These are phyloP conservation scores for Geosiphon pyriformis DNA, from an alignment of 192 early-diverging fungal species.

Conservation along the genomic window DNA sequence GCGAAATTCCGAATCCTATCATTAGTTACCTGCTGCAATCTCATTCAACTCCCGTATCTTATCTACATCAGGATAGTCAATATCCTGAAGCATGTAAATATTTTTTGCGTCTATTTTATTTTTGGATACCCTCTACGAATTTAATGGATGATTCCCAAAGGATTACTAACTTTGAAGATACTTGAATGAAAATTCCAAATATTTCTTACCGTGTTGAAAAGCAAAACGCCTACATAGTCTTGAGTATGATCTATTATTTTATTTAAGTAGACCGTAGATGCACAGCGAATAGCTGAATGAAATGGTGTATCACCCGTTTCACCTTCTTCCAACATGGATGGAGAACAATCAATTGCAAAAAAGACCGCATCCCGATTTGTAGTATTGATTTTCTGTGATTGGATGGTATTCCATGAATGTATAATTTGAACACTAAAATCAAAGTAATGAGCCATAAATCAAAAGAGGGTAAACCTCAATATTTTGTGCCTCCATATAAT, in stretches of 20 bases:
- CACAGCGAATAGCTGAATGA: slow-evolving; percentile 34
- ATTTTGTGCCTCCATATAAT: neutral
- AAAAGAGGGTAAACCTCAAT: neutral
- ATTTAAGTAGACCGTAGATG: slow-evolving; percentile 32
- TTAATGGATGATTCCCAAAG: neutral
- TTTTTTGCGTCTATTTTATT: slow-evolving; percentile 53
- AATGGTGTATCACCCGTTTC: slow-evolving; percentile 39
- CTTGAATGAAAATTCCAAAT: neutral
- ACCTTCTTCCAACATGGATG: slow-evolving; percentile 34
- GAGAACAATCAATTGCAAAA: slow-evolving; percentile 47
- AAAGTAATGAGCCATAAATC: neutral
- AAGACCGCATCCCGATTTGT: slow-evolving; percentile 43
- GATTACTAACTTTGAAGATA: neutral
- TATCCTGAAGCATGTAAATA: slow-evolving; percentile 55
- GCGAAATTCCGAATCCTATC: too few species aligned
- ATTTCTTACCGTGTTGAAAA: slow-evolving; percentile 44
- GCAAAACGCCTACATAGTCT: slow-evolving; percentile 41
- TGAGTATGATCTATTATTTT: slow-evolving; percentile 37
- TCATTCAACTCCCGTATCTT: slow-evolving; percentile 56
- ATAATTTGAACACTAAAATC: neutral
- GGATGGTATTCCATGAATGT: neutral
- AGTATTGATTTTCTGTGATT: neutral
- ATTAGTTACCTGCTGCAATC: slow-evolving; percentile 42
- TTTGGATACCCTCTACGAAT: slow-evolving; percentile 32
- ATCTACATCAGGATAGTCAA: slow-evolving; percentile 55